Conservation (phyloP, 2,329 filamentous ascomycete genomes). For the Seiridium unicorne region DNA sequence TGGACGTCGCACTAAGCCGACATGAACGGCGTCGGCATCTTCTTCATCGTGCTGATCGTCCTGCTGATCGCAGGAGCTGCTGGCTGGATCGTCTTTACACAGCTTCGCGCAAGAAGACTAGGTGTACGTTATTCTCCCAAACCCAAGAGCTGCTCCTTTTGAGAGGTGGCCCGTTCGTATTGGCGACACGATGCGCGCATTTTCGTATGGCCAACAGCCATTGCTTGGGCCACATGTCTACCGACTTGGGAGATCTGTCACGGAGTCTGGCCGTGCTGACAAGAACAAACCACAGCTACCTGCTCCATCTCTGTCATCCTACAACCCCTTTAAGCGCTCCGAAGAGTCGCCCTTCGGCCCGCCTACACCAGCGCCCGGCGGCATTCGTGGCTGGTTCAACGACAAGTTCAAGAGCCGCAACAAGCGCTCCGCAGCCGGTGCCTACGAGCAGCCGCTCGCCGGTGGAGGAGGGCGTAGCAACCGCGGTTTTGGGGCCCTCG, state of each 20-base stretch:
- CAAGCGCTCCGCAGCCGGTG: slow-evolving; percentile 65
- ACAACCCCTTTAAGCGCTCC: slow-evolving; percentile 66
- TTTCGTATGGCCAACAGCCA: not conserved
- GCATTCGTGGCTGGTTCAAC: slow-evolving; percentile 71
- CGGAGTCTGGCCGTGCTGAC: not conserved
- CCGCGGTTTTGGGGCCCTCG: slow-evolving; percentile 65
- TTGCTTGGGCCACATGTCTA: not conserved
- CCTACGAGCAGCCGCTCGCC: slow-evolving; percentile 61
- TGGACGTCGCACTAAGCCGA: slow-evolving; percentile 11
- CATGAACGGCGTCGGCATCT: slow-evolving; percentile 61
- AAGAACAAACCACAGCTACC: slow-evolving; percentile 52
- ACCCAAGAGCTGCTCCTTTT: not conserved
- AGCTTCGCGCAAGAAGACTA: slow-evolving; percentile 69
- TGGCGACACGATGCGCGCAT: not conserved
- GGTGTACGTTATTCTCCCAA: slow-evolving; percentile 50
- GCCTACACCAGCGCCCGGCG: slow-evolving; percentile 55
- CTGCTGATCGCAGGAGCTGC: slow-evolving; percentile 54
- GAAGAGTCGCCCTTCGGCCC: slow-evolving; percentile 44
- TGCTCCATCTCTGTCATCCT: slow-evolving; percentile 63
- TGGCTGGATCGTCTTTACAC: slow-evolving; percentile 70
- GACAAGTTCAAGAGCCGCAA: slow-evolving; percentile 67
- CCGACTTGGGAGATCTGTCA: not conserved
- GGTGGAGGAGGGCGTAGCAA: slow-evolving; percentile 39
- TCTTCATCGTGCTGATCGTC: slow-evolving; percentile 72
- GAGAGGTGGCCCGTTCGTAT: not conserved